Percentiles rank a stretch among this genome's conserved stretches.
phyloP scores from a whole-genome alignment of 176 grass and related monocot species.

The Carex myosuroides region DNA sequence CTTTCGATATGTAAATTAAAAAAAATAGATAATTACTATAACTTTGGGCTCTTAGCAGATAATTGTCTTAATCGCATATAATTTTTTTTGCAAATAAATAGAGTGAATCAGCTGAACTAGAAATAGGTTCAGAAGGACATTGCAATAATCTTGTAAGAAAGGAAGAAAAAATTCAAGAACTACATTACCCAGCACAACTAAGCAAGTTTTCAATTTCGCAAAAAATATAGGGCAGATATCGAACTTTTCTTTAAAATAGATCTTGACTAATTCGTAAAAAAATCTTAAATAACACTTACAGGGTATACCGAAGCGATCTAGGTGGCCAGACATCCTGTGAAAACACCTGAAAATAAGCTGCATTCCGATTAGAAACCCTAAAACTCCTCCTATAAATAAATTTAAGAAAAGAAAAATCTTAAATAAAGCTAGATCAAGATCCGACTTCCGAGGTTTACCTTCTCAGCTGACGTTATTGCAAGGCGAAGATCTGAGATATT shows the following conservation, averaged over 20 bases:
- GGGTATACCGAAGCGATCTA: constrained; percentile 73
- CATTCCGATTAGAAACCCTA: constrained; percentile 80
- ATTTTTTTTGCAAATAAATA: background rate
- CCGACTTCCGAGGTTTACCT: background rate
- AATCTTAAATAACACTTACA: constrained; percentile 36
- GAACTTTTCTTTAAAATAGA: constrained; percentile 5
- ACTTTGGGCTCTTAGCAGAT: background rate
- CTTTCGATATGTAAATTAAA: background rate
- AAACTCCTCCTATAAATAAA: background rate
- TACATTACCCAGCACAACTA: background rate
- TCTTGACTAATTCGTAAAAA: constrained; percentile 10
- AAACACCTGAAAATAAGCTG: constrained; percentile 44
- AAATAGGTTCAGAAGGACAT: background rate
- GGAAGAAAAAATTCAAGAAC: background rate
- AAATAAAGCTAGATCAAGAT: background rate
- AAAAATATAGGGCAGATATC: background rate
- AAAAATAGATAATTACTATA: background rate
- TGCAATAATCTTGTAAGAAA: background rate
- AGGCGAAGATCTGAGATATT: constrained; percentile 9
- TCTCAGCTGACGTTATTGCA: constrained; percentile 4
- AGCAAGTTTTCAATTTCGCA: background rate
- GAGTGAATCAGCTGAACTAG: constrained; percentile 1
- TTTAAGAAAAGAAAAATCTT: background rate
- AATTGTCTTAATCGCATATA: background rate
- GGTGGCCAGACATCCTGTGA: constrained; percentile 66